Conservation (phyloP, 73 alveolate species). For the Uronychia binucleata region DNA sequence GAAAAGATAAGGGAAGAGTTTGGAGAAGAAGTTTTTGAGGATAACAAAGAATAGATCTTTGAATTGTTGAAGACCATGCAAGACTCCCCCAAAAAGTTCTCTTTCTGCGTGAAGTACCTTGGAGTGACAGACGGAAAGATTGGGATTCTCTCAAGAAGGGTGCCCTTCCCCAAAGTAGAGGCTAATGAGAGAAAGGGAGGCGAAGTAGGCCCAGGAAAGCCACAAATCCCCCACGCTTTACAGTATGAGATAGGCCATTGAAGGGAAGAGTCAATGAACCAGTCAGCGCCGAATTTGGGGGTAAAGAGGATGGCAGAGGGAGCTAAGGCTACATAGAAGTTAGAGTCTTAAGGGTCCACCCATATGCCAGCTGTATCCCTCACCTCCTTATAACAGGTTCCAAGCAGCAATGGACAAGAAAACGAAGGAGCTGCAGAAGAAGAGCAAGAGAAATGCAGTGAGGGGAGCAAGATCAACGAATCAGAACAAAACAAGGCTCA, state of each 20-base stretch:
- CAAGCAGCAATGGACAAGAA: no score
- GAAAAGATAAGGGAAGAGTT: not conserved
- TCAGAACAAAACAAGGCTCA: not conserved
- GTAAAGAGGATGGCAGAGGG: not conserved
- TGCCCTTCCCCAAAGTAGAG: not conserved
- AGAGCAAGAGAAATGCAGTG: not conserved
- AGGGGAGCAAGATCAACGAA: not conserved
- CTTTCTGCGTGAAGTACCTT: not conserved
- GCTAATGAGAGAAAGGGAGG: not conserved
- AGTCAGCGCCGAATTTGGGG: not conserved
- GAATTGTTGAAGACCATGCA: not conserved
- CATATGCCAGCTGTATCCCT: not conserved
- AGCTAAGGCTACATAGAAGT: not conserved
- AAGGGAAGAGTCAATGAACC: not conserved
- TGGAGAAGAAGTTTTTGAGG: not conserved
- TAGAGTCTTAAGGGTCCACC: not conserved
- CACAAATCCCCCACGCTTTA: no score
- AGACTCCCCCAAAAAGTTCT: not conserved
- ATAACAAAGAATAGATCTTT: not conserved
- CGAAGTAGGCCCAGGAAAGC: no score
- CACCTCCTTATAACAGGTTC: no score
- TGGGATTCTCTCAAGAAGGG: constrained; percentile 6
- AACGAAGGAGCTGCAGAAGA: not conserved
- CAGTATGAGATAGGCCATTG: not conserved
- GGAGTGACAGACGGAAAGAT: not conserved